These are phyloP conservation scores for Boletellus deceptivus DNA, from an alignment of 1,284 basidiomycete genomes.

Conservation along the genomic window DNA sequence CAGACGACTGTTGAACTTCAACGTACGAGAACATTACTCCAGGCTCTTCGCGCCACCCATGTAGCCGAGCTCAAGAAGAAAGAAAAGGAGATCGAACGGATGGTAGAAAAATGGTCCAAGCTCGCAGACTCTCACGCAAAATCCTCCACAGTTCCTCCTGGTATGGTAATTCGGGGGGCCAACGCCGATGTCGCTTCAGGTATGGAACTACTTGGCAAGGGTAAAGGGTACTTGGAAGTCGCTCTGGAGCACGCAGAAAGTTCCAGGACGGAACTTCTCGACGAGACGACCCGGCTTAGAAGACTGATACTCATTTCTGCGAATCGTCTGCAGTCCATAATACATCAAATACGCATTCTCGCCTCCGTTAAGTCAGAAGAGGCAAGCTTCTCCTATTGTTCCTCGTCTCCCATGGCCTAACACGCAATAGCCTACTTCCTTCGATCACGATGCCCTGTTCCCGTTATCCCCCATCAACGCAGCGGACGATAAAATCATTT, in stretches of 20 bases:
- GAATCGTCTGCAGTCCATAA: constrained; percentile 64
- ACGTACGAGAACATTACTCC: constrained; percentile 60
- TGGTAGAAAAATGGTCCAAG: constrained; percentile 75
- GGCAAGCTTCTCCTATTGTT: constrained; percentile 33
- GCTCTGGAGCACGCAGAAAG: constrained; percentile 75
- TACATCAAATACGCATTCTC: constrained; percentile 41
- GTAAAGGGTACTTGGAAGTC: constrained; percentile 61
- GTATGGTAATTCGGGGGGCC: constrained; percentile 48
- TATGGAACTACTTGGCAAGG: constrained; percentile 46
- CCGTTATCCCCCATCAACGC: constrained; percentile 51
- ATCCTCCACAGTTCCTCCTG: constrained; percentile 42
- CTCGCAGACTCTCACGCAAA: constrained; percentile 66
- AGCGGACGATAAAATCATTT: constrained; percentile 52
- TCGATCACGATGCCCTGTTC: constrained; percentile 51
- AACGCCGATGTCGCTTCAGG: constrained; percentile 54
- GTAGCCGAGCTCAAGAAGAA: constrained; percentile 76
- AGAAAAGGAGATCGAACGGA: constrained; percentile 79
- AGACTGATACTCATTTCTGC: constrained; percentile 66
- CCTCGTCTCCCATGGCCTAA: constrained; percentile 9
- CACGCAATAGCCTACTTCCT: constrained; percentile 21
- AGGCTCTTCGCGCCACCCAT: constrained; percentile 63
- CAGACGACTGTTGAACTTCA: constrained; percentile 66
- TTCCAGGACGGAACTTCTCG: constrained; percentile 60
- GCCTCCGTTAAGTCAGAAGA: constrained; percentile 42
- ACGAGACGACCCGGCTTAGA: constrained; percentile 71